Percentiles rank a stretch among this genome's conserved stretches.
phyloP scores from a whole-genome alignment of 768 basidiomycete species.

The Pleurotus ostreatus region DNA sequence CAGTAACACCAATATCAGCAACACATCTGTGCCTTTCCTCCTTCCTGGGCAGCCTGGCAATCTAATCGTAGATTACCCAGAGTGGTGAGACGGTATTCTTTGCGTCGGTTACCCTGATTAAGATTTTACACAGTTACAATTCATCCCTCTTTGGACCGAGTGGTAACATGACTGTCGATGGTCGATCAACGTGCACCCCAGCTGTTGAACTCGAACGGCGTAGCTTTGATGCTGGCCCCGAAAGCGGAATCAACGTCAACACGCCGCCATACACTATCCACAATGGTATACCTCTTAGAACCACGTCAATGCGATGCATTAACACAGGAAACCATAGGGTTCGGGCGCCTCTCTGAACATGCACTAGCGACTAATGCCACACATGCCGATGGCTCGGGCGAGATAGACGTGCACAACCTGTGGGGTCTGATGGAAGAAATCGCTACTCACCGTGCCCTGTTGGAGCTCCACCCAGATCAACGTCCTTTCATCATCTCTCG shows the following conservation, averaged over 20 bases:
- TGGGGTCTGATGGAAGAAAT: constrained; percentile 72
- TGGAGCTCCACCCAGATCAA: constrained; percentile 48
- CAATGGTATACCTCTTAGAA: constrained; percentile 42
- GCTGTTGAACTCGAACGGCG: constrained; percentile 30
- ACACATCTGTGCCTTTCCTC: constrained; percentile 49
- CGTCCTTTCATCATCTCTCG: constrained; percentile 14
- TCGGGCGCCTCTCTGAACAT: constrained; percentile 46
- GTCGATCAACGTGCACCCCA: constrained; percentile 47
- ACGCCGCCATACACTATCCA: constrained; percentile 66
- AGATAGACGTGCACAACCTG: constrained; percentile 67
- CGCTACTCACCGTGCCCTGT: constrained; percentile 57
- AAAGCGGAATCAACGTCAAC: constrained; percentile 47
- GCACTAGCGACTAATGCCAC: constrained; percentile 72
- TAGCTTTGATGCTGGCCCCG: constrained; percentile 46
- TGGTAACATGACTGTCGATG: constrained; percentile 73
- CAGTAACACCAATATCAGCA: constrained; percentile 50
- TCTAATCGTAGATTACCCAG: constrained; percentile 56
- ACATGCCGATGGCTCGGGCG: constrained; percentile 55
- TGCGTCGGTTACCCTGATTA: neutral
- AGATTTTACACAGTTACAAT: constrained; percentile 46
- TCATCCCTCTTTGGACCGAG: constrained; percentile 57
- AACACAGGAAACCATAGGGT: constrained; percentile 28
- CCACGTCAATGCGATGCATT: neutral
- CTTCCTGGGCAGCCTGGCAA: constrained; percentile 57
- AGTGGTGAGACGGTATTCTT: constrained; percentile 43